Conservation (phyloP, 2,329 filamentous ascomycete genomes). For the Fusarium protoensiforme region DNA sequence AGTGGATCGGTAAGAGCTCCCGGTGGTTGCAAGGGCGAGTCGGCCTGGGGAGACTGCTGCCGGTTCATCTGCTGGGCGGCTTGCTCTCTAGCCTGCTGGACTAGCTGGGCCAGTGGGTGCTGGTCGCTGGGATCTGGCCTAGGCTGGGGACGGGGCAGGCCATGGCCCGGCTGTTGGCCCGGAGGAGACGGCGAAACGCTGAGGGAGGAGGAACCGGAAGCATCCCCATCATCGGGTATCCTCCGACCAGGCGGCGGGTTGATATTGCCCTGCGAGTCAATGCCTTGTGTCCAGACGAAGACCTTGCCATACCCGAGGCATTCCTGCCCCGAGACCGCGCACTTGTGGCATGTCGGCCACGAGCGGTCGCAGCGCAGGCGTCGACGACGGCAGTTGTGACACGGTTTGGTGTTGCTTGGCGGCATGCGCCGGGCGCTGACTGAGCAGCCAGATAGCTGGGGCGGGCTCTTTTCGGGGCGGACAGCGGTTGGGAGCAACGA, state of each 20-base stretch:
- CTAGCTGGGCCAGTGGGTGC: constrained; percentile 31
- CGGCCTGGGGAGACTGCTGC: constrained; percentile 10
- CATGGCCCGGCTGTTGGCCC: constrained; percentile 6
- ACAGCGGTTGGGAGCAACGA: constrained; percentile 34
- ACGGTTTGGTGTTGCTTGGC: constrained; percentile 57
- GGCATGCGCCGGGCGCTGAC: constrained; percentile 47
- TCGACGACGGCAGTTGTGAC: constrained; percentile 71
- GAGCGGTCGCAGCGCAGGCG: constrained; percentile 72
- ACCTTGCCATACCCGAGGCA: constrained; percentile 72
- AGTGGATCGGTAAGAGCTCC: constrained; percentile 62
- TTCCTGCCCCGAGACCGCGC: constrained; percentile 62
- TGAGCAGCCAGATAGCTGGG: constrained; percentile 36
- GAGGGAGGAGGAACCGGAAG: constrained; percentile 21
- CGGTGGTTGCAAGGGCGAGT: constrained; percentile 34
- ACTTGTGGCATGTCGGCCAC: constrained; percentile 69
- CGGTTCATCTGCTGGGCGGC: constrained; percentile 24
- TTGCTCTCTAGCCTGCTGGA: constrained; percentile 31
- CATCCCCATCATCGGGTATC: constrained; percentile 33
- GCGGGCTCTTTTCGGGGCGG: constrained; percentile 26
- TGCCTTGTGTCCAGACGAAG: constrained; percentile 68
- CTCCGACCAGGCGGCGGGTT: constrained; percentile 45
- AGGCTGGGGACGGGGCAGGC: constrained; percentile 21
- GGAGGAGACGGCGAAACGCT: constrained; percentile 3
- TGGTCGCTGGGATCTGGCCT: constrained; percentile 35
- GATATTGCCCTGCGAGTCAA: constrained; percentile 61